phyloP scores from a whole-genome alignment of 2,329 filamentous ascomycete species.

The Colletotrichum musicola region DNA sequence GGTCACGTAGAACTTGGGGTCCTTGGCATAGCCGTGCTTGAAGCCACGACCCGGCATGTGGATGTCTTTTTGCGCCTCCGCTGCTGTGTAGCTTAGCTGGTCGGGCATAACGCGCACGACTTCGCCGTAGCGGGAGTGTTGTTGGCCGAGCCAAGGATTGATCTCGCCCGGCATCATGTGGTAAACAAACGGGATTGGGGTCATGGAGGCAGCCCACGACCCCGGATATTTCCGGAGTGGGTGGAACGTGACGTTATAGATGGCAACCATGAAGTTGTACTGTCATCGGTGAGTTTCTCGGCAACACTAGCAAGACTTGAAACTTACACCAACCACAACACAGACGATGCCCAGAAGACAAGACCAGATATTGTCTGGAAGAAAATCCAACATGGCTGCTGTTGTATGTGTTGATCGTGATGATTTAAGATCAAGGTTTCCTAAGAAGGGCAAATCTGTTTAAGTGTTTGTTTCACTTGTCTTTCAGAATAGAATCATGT shows the following conservation, averaged over 20 bases:
- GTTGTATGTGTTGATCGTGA: neutral
- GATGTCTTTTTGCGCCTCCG: constrained; percentile 54
- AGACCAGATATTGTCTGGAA: neutral
- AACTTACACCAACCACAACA: neutral
- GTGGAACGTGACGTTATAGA: constrained; percentile 1
- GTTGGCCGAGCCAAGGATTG: neutral
- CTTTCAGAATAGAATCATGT: too few species aligned
- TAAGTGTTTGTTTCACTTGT: too few species aligned
- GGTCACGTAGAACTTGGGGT: constrained; percentile 1
- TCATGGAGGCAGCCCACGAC: neutral
- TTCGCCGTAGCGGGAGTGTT: constrained; percentile 54
- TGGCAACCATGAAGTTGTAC: neutral
- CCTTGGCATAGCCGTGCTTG: neutral
- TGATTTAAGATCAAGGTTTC: too few species aligned
- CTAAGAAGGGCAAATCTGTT: too few species aligned
- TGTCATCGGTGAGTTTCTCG: neutral
- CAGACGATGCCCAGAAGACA: neutral
- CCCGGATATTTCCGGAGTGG: neutral
- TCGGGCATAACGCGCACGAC: constrained; percentile 60
- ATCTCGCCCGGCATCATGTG: neutral
- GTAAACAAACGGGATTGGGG: neutral
- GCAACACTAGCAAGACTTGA: neutral
- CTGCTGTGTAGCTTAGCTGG: constrained; percentile 57
- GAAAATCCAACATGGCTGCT: neutral
- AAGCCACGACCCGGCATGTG: neutral